Conservation (phyloP, 352 stramenopile species). For the Phytophthora sansomeana region DNA sequence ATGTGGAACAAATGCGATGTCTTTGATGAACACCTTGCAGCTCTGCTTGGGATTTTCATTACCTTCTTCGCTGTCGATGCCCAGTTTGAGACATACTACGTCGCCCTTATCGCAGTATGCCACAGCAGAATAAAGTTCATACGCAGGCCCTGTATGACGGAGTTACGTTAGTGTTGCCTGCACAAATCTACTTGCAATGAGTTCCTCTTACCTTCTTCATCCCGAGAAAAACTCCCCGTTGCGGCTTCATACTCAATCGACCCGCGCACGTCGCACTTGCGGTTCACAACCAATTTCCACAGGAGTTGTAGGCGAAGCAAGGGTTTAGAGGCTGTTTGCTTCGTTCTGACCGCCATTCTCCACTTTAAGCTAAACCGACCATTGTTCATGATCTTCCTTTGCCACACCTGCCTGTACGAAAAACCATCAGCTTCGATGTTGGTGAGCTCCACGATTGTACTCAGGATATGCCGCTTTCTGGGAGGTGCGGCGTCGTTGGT, state of each 20-base stretch:
- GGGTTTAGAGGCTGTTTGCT: not conserved
- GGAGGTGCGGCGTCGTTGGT: no score
- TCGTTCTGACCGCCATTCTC: conserved; percentile 26
- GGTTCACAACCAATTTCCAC: conserved; percentile 32
- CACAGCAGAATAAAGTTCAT: conserved; percentile 24
- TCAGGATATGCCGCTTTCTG: conserved; percentile 20
- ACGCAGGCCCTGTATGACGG: conserved; percentile 3
- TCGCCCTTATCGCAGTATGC: conserved; percentile 32
- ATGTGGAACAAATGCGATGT: conserved; percentile 25
- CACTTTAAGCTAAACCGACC: conserved; percentile 34
- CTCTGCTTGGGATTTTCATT: not conserved
- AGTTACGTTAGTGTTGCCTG: not conserved
- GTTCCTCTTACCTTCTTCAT: conserved; percentile 5
- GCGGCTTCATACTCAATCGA: no score
- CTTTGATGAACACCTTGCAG: conserved; percentile 29
- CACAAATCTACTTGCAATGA: not conserved
- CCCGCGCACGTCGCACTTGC: conserved; percentile 27
- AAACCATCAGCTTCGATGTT: not conserved
- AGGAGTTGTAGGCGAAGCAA: not conserved
- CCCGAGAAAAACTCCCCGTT: conserved; percentile 15
- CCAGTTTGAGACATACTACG: conserved; percentile 24
- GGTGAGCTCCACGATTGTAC: conserved; percentile 16
- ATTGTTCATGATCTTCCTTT: conserved; percentile 23
- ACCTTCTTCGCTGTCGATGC: conserved; percentile 1
- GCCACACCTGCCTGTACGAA: conserved; percentile 19